Evolutionary conservation across 257 asterid genomes (phyloP), one percentile per base, ranked within the genome.

Genomic region (Forsythia viridissima): DNA sequence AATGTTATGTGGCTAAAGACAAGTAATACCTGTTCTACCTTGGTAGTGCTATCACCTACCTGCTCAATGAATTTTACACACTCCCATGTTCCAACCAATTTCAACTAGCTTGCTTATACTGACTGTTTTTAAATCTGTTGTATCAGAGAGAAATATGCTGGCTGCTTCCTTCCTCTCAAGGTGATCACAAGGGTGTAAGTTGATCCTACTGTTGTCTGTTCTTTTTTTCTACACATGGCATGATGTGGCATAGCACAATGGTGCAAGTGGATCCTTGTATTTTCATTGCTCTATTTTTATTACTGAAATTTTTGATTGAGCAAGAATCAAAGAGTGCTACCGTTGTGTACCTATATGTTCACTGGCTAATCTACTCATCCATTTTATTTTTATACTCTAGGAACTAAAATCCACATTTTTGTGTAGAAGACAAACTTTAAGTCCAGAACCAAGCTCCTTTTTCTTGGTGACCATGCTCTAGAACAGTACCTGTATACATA

Each of bases 161-260:
- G 98, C 86, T 94, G 90, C 88, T 91, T 78, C 98, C 98, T 55
- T 87, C 92, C 41, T 84, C 96, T 79, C 84, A 86, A 73, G 90
- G 83, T 51, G 98, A 94, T 87, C 91, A 86, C 40, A 92, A 88
- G 90, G 98, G 98, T 74, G 98, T 94, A 92, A 91, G 98, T 90
- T 76, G 72, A 75, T 78, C 79, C 39, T 84, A 11, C 57, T 70
- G 30, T 48, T 38, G 3, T 74, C 48, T 65, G 80, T 42, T 37
- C 24, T 18, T 34, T 38, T 39, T 66, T 12, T 20, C 39, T 40
- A 36, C n/a, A 48, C 55, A 36, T 76, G 51, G 51, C 75, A 75
- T 74, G 72, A 59, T 74, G 9, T 48, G 15, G 39, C 37, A 40
- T 43, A 13, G 37, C 20, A 9, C 57, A 16, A n/a, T 2, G 4